Evolutionary conservation across 2,329 filamentous ascomycete species (phyloP), one percentile per base, ranked within the genome.

Genomic region (Shiraia sp.): DNA sequence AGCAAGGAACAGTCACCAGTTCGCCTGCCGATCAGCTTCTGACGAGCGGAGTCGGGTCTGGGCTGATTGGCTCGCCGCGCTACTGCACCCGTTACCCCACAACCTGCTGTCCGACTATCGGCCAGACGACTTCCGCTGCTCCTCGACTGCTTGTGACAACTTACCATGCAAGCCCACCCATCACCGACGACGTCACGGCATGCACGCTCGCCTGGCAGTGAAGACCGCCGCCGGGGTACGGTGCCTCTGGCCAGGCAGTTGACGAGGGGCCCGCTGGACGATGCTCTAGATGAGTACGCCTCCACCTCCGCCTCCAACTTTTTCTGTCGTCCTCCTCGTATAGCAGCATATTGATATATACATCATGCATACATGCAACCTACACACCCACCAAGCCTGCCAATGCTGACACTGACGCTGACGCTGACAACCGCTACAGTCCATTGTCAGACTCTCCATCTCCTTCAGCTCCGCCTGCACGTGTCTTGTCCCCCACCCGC

Each of bases 201-300:
- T n/a, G n/a, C n/a, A n/a, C n/a, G n/a, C n/a, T n/a, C n/a, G n/a
- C n/a, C n/a, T n/a, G n/a, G n/a, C n/a, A n/a, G n/a, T n/a, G n/a
- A n/a, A n/a, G n/a, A n/a, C 19, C 19, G 19, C 19, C 19, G 19
- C 8, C 19, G 8, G 4, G 19, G 19, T 8, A 8, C 19, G 4
- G 19, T 32, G 12, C 38, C 79, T n/a, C 72, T 84, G 31, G 80
- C 85, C 7, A 77, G 86, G 36, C 82, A 85, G 29, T 80, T 85
- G 31, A 93, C 89, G 4, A 88, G 84, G 68, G 89, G 88, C 1
- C 90, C 90, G 3, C 75, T 95, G 14, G 89, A 69, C 40, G 49
- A 43, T 36, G 59, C 93, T 59, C 73, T 75, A 48, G 82, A 85
- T 50, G 86, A 92, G 87, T 92, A 77, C 71, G 83, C 43, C n/a